phyloP scores from a whole-genome alignment of 2,329 filamentous ascomycete genomes.

The Xylariaceae sp. region DNA sequence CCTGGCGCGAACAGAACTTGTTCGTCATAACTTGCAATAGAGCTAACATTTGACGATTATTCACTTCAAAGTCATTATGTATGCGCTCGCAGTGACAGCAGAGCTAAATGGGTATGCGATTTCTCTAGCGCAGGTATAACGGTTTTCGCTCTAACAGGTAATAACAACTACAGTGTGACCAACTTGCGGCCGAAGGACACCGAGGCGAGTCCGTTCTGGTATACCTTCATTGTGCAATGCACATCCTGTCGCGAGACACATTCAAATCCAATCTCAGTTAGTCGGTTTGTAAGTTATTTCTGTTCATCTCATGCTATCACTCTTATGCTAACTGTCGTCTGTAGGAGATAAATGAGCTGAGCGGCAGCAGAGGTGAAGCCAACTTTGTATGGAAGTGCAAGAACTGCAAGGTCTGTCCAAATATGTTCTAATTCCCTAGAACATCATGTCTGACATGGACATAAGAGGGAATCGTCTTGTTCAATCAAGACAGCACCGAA shows the following conservation, averaged over 20 bases:
- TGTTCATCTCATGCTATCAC: background rate
- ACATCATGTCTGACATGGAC: slow-evolving; percentile 1
- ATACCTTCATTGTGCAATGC: slow-evolving; percentile 97
- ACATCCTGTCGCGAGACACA: slow-evolving; percentile 95
- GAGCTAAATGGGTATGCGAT: slow-evolving; percentile 69
- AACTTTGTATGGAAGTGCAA: slow-evolving; percentile 99
- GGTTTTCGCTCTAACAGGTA: slow-evolving; percentile 7
- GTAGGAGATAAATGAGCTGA: slow-evolving; percentile 88
- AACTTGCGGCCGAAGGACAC: slow-evolving; percentile 87
- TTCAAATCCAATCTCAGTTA: slow-evolving; percentile 84
- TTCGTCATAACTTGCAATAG: background rate
- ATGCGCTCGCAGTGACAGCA: slow-evolving; percentile 69
- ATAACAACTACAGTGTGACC: slow-evolving; percentile 71
- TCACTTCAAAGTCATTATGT: slow-evolving; percentile 56
- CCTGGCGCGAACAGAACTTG: background rate
- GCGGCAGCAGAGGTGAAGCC: slow-evolving; percentile 90
- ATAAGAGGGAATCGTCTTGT: slow-evolving; percentile 82
- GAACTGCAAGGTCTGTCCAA: slow-evolving; percentile 80
- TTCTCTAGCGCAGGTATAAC: background rate
- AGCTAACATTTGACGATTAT: background rate
- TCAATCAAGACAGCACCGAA: slow-evolving; percentile 78
- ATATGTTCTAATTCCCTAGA: background rate
- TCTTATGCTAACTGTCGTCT: slow-evolving; percentile 14
- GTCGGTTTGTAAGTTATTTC: slow-evolving; percentile 75
- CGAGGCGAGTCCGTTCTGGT: slow-evolving; percentile 85